Evolutionary conservation across 352 stramenopile genomes (phyloP).

Genomic region (Blastocystis sp.): DNA sequence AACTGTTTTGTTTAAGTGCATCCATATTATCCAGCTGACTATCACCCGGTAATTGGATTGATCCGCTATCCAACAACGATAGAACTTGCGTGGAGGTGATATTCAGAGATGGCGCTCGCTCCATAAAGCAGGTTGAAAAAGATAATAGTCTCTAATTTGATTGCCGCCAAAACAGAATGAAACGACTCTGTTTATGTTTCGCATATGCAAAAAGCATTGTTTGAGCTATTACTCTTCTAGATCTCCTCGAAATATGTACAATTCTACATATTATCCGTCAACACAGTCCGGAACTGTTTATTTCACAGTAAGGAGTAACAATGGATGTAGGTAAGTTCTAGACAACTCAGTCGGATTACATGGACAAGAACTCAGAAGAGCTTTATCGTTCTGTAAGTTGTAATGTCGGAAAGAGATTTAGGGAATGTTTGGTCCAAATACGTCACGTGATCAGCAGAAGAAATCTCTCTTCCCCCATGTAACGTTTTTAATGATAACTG

Average conservation of each 20-base stretch:
- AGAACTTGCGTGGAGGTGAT: too few species aligned
- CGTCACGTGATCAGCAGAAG: background rate
- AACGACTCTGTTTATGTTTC: background rate
- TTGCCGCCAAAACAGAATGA: conserved; percentile 28
- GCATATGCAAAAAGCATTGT: background rate
- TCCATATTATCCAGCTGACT: too few species aligned
- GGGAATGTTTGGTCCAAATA: background rate
- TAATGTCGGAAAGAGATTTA: background rate
- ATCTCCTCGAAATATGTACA: background rate
- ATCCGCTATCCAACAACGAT: too few species aligned
- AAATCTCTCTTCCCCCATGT: background rate
- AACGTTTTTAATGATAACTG: background rate
- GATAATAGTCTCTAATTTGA: background rate
- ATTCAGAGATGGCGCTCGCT: too few species aligned
- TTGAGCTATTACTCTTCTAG: background rate
- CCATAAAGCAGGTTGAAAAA: background rate
- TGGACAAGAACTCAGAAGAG: too few species aligned
- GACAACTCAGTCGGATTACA: too few species aligned
- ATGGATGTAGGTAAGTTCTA: background rate
- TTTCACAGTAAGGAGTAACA: background rate
- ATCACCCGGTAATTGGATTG: too few species aligned
- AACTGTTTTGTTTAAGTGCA: too few species aligned
- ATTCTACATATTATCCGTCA: background rate
- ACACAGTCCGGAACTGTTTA: background rate
- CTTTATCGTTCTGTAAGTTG: too few species aligned